A percentile compares a stretch with the other conserved stretches of the same genome.
Evolutionary conservation across 108 stramenopile species (phyloP).

Genomic region (Nannochloropsis salina): DNA sequence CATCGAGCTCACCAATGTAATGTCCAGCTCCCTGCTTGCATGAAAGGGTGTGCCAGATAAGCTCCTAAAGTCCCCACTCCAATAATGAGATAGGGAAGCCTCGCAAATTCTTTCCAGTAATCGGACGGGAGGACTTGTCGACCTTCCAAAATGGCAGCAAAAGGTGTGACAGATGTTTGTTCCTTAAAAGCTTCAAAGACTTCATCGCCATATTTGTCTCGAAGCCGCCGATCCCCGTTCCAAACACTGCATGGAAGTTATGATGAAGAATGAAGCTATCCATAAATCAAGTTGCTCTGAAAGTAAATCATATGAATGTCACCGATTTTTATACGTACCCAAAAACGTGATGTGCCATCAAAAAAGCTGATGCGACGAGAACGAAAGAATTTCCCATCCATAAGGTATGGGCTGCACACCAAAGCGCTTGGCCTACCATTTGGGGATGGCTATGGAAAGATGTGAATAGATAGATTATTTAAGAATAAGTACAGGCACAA

Average conservation of each 20-base stretch:
- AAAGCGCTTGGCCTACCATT: conserved; percentile 79
- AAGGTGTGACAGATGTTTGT: conserved; percentile 72
- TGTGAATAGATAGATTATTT: neutral
- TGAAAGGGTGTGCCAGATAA: conserved; percentile 89
- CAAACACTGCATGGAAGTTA: conserved; percentile 51
- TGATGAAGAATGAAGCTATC: neutral
- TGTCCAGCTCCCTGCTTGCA: conserved; percentile 73
- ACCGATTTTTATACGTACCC: conserved; percentile 25
- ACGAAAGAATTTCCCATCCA: conserved; percentile 82
- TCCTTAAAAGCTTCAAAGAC: conserved; percentile 51
- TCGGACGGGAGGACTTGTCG: conserved; percentile 55
- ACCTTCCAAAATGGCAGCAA: conserved; percentile 78
- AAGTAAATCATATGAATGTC: too few relatives aligned
- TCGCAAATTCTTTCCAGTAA: conserved; percentile 80
- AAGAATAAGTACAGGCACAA: neutral
- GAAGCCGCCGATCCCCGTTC: conserved; percentile 86
- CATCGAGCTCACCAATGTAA: conserved; percentile 36
- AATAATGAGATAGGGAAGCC: conserved; percentile 83
- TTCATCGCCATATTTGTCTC: conserved; percentile 34
- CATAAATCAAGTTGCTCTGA: too few relatives aligned
- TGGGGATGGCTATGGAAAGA: conserved; percentile 68
- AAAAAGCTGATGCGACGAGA: conserved; percentile 64
- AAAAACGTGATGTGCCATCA: conserved; percentile 84
- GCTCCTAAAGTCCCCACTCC: conserved; percentile 78
- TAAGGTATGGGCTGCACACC: conserved; percentile 79